Evolutionary conservation across 495 filamentous ascomycete genomes (phyloP).

Genomic region (Penicillium soppii): DNA sequence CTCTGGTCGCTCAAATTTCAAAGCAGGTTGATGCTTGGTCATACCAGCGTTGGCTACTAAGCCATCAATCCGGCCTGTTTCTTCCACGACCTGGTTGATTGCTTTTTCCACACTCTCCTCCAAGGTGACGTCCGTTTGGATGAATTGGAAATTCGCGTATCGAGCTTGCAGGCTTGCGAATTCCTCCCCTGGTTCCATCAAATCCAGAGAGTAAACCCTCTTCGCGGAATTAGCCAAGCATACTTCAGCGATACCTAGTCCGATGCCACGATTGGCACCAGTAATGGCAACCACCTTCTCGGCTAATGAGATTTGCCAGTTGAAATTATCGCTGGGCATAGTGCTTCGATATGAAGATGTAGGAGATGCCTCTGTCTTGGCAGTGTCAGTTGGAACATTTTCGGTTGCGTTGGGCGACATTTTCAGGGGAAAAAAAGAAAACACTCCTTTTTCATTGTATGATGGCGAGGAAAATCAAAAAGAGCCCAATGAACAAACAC

Average conservation of each 20-base stretch:
- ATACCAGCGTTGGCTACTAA: constrained; percentile 43
- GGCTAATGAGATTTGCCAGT: constrained; percentile 28
- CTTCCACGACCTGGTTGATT: constrained; percentile 36
- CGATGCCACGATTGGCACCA: constrained; percentile 41
- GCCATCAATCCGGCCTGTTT: constrained; percentile 33
- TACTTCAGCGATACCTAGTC: constrained; percentile 39
- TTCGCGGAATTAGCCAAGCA: constrained; percentile 39
- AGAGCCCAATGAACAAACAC: no score
- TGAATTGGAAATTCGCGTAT: constrained; percentile 34
- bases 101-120: constrained; percentile 40
- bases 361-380: not conserved
- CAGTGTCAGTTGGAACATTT: not conserved
- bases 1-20: constrained; percentile 37
- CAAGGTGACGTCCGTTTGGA: constrained; percentile 41
- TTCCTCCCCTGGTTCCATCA: constrained; percentile 42
- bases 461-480: no score
- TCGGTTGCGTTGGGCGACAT: not conserved
- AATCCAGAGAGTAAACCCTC: constrained; percentile 40
- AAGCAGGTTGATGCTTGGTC: constrained; percentile 46
- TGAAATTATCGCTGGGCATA: constrained; percentile 17
- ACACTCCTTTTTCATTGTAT: no score
- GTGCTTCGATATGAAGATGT: not conserved
- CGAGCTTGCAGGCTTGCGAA: constrained; percentile 32
- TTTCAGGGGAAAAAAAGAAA: not conserved
- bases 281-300: constrained; percentile 36